Evolutionary conservation across 169 alveolate species (phyloP), one percentile per base, ranked within the genome.

Genomic region (Cystoisospora suis): DNA sequence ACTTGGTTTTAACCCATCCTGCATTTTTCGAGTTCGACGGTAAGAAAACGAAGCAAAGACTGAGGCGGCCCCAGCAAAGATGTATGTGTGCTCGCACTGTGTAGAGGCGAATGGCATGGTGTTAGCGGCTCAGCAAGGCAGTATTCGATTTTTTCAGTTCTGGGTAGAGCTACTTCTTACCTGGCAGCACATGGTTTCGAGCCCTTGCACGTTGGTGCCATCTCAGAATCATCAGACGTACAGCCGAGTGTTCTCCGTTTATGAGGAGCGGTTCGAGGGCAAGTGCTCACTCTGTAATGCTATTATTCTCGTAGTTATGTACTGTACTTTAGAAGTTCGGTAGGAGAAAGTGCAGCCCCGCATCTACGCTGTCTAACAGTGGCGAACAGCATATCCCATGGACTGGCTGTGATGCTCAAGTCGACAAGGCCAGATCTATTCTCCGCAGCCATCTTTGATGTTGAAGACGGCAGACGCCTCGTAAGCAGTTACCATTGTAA

Each of bases 71-170:
- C 20, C 32, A 32, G 20, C 4, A 0, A 40, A 27, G 70, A 47
- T 12, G 9, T 40, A 44, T 0, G 34, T 3, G 7, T 27, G 15
- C 7, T 61, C 27, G 23, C 65, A 17, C 29, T 3, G 61, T 44
- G 20, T 49, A 88, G 92, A 88, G 83, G 92, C 92, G 6, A 88
- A 88, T 75, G 92, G 92, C 69, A 86, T 88, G 61, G 58, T 88
- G 53, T 53, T 88, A 36, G 92, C 92, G 0, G 92, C 92, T n/a
- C 92, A 88, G 79, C 92, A 88, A 59, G 92, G 92, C 83, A 86
- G 59, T 58, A 70, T 77, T 29, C 92, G 83, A 56, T 88, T 86
- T 5, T 88, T 88, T 34, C 92, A 88, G 49, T 88, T 88, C 46
- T 88, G 92, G 92, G 92, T 88, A 49, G 17, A 49, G 5, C 27